Evolutionary conservation across 169 alveolate species (phyloP).

Genomic region (Plasmodium gonderi): DNA sequence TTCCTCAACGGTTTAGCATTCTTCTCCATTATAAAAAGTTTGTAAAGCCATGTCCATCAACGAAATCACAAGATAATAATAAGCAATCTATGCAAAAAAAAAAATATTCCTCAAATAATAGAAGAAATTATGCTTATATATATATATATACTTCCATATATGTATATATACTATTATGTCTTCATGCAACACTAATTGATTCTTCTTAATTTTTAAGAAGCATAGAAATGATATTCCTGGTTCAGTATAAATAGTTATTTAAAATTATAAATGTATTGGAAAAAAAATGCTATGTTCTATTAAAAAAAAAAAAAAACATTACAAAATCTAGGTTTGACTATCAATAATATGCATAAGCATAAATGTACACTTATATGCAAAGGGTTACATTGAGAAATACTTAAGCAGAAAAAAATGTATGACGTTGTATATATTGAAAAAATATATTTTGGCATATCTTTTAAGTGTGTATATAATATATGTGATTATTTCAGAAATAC

Average conservation of each 20-base stretch:
- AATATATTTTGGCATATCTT: background rate
- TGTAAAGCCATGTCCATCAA: background rate
- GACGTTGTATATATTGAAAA: background rate
- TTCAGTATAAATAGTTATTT: background rate
- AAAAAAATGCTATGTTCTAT: background rate
- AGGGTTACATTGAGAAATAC: background rate
- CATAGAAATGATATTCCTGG: background rate
- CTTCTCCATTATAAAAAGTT: slow-evolving; percentile 3
- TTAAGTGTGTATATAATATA: background rate
- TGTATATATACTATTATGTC: background rate
- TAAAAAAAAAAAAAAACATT: slow-evolving; percentile 14
- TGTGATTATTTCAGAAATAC: background rate
- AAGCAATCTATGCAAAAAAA: background rate
- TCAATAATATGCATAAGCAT: slow-evolving; percentile 1
- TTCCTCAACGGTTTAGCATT: background rate
- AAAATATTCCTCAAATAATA: background rate
- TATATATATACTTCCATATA: background rate
- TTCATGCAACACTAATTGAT: background rate
- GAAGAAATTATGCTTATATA: background rate
- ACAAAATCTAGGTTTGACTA: background rate
- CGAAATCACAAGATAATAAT: background rate
- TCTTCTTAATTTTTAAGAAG: background rate
- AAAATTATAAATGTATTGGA: slow-evolving; percentile 3
- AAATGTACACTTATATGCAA: background rate
- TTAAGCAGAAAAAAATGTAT: background rate